Evolutionary conservation across 148 eudicot genomes (phyloP).

Genomic region (Persicaria tinctoria): DNA sequence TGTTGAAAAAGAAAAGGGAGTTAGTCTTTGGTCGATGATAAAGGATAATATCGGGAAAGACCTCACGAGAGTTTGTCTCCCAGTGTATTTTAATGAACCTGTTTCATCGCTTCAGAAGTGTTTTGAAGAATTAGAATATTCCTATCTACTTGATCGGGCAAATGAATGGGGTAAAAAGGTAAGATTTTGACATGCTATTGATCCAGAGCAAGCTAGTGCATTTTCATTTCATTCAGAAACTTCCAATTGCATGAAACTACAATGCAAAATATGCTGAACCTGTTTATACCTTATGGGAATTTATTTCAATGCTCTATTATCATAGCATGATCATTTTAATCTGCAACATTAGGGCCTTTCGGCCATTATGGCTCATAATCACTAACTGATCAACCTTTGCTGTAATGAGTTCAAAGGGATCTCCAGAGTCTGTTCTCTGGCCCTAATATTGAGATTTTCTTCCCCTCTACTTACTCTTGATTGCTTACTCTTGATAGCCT

Average conservation of each 20-base stretch:
- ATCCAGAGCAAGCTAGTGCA: neutral
- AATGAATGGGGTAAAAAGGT: slow-evolving; percentile 74
- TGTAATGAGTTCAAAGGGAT: too few relatives aligned
- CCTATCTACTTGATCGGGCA: slow-evolving; percentile 73
- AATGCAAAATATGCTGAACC: neutral
- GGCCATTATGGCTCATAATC: neutral
- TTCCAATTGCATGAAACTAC: neutral
- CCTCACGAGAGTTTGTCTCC: slow-evolving; percentile 81
- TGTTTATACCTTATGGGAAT: neutral
- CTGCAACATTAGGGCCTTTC: neutral
- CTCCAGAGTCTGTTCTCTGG: too few relatives aligned
- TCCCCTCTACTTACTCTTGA: too few relatives aligned
- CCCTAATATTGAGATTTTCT: too few relatives aligned
- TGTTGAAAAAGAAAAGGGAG: slow-evolving; percentile 72
- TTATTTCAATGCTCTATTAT: neutral
- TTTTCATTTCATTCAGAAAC: neutral
- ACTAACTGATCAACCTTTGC: neutral
- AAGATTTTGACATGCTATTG: slow-evolving; percentile 10
- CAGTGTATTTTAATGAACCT: slow-evolving; percentile 83
- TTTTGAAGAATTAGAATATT: slow-evolving; percentile 77
- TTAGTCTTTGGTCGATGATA: slow-evolving; percentile 85
- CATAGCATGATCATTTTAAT: neutral
- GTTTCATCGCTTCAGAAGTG: slow-evolving; percentile 75
- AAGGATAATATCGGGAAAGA: slow-evolving; percentile 87
- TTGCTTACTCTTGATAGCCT: too few relatives aligned